phyloP scores from a whole-genome alignment of 805 yeast genomes.

The Candida arabinofermentans region DNA sequence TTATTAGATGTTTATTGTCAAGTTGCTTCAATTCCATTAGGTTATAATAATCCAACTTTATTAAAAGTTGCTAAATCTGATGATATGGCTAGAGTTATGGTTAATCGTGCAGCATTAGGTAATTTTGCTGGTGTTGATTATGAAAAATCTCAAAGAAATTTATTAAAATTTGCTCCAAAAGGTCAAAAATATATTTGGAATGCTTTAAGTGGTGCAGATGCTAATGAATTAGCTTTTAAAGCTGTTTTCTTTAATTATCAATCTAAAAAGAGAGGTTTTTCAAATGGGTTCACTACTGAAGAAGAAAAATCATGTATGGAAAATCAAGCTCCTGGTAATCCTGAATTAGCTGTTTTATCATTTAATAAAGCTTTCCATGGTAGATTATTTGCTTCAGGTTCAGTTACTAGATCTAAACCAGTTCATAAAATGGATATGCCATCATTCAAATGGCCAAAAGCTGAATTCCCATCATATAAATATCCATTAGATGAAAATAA shows the following conservation, averaged over 20 bases:
- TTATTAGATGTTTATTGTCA: conserved; percentile 76
- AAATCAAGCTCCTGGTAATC: conserved; percentile 84
- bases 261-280: conserved; percentile 60
- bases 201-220: conserved; percentile 82
- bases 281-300: conserved; percentile 55
- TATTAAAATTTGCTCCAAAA: conserved; percentile 72
- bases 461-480: conserved; percentile 73
- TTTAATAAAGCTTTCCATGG: conserved; percentile 93
- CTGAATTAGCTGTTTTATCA: conserved; percentile 79
- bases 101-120: conserved; percentile 83
- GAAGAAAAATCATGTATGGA: conserved; percentile 75
- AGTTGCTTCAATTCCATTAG: conserved; percentile 80
- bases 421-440: conserved; percentile 92
- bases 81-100: conserved; percentile 66
- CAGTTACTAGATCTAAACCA: conserved; percentile 91
- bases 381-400: conserved; percentile 85
- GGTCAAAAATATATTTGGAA: conserved; percentile 76
- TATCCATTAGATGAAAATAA: conserved; percentile 87
- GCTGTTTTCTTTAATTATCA: conserved; percentile 85
- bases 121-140: conserved; percentile 71
- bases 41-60: conserved; percentile 80
- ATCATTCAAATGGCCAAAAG: conserved; percentile 95
- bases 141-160: conserved; percentile 46
- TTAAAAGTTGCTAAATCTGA: conserved; percentile 64
- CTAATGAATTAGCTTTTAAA: conserved; percentile 84